Evolutionary conservation across 257 asterid species (phyloP).

Genomic region (Apocynum venetum): DNA sequence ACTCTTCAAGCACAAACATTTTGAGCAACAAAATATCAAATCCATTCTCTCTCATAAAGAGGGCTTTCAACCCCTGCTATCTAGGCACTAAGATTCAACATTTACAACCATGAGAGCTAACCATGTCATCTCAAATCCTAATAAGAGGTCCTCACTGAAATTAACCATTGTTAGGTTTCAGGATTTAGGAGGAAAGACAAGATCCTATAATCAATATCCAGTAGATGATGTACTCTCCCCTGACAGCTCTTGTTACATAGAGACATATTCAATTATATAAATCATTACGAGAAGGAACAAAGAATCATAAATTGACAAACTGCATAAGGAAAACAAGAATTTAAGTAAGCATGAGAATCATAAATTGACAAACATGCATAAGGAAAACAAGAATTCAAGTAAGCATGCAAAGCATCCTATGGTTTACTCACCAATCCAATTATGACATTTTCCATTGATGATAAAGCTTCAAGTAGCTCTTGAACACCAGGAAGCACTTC

Average conservation of each 20-base stretch:
- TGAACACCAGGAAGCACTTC: conserved; percentile 7
- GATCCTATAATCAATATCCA: background rate
- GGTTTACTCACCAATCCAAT: background rate
- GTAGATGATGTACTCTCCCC: background rate
- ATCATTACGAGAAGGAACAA: background rate
- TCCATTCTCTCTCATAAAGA: too few relatives aligned
- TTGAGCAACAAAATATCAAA: too few relatives aligned
- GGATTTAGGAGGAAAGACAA: background rate
- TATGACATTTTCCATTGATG: conserved; percentile 5
- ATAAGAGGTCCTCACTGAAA: background rate
- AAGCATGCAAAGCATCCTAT: background rate
- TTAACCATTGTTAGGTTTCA: too few relatives aligned
- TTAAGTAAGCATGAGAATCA: background rate
- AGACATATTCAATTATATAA: background rate
- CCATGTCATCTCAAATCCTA: background rate
- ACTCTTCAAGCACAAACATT: too few relatives aligned
- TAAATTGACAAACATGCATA: background rate
- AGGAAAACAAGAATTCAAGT: background rate
- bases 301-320: background rate
- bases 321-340: background rate
- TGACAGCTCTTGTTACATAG: background rate
- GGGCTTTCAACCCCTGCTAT: too few relatives aligned
- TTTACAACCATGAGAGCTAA: too few relatives aligned
- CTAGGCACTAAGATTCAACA: too few relatives aligned
- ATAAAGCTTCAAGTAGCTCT: conserved; percentile 3